phyloP scores from a whole-genome alignment of 83 land plant species.

The Isoetes engelmannii region DNA sequence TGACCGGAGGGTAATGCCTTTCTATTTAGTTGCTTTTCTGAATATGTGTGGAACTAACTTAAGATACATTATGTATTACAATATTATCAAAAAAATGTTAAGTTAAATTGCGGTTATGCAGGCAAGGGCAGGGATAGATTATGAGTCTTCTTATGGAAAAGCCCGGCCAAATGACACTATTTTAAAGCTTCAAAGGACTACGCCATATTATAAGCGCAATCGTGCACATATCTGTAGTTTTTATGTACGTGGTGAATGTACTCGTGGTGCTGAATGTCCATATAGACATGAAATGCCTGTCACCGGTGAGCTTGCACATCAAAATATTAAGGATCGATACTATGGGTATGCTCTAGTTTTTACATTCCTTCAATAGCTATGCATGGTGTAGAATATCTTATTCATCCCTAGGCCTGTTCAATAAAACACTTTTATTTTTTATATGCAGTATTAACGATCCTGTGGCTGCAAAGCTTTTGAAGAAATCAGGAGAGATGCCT shows the following conservation, averaged over 20 bases:
- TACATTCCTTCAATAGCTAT: not conserved
- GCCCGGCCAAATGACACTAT: conserved; percentile 92
- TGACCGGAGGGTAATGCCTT: conserved; percentile 74
- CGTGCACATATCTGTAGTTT: conserved; percentile 97
- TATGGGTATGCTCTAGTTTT: conserved; percentile 61
- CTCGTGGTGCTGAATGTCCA: conserved; percentile 94
- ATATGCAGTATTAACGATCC: conserved; percentile 88
- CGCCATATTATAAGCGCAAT: conserved; percentile 92
- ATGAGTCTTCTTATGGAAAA: conserved; percentile 94
- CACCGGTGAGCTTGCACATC: conserved; percentile 91
- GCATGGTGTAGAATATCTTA: not conserved
- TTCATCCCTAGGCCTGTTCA: not conserved
- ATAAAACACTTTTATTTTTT: not conserved
- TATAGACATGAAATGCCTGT: conserved; percentile 96
- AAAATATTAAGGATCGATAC: conserved; percentile 94
- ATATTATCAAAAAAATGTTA: not conserved
- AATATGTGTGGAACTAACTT: too few species aligned
- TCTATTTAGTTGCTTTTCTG: too few species aligned
- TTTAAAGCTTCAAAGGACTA: conserved; percentile 89
- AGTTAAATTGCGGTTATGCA: conserved; percentile 21
- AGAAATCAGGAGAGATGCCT: conserved; percentile 94
- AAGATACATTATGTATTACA: conserved; percentile 10
- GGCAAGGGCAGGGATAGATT: conserved; percentile 97
- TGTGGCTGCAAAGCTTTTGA: conserved; percentile 81
- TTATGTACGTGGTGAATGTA: conserved; percentile 86